Evolutionary conservation across 2,329 filamentous ascomycete species (phyloP), one percentile per base, ranked within the genome.

Genomic region (Xylaria sp.): DNA sequence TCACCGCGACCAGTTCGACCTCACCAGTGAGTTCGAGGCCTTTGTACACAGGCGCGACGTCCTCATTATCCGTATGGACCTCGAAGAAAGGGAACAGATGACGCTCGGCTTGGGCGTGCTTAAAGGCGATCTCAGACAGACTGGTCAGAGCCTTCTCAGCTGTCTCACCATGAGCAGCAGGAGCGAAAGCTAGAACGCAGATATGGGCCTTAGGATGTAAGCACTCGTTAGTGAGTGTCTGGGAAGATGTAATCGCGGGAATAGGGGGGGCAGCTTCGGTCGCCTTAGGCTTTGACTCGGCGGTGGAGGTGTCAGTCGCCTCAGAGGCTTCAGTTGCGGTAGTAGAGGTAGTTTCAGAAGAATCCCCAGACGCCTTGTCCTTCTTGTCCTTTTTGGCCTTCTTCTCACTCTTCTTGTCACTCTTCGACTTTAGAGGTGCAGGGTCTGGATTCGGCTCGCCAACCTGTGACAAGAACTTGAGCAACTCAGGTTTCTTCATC

Each of bases 81-180:
- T 90, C 89, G 78, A 91, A 95, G 81, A 97, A 92, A 27, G 94
- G 93, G 84, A 98, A 97, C 0, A 94, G 82, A 65, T 90, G 89
- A 37, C 88, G 87, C 63, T 90, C 85, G 58, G 86, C 85, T 71
- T 89, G 84, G 40, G 87, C 83, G 77, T 97, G 89, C 81, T 94
- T 97, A 79, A 91, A 88, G 61, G 91, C 88, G 63, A 98, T 86
- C 63, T 94, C 88, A 1, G 91, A 88, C 3, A 98, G 85, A 29
- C 87, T 88, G 23, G 82, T 79, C 2, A 94, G 82, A 21, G 86
- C 90, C 73, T 87, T 84, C 65, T 85, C 84, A n/a, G 85, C 82
- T 12, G 85, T 82, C 12, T 85, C 79, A 18, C 85, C 84, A 35
- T 83, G 81, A 42, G 84, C 80, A 0, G 83, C 80, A 0, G 91